Evolutionary conservation across 2,329 filamentous ascomycete species (phyloP), one percentile per base, ranked within the genome.

Genomic region (Exserohilum rostratum): DNA sequence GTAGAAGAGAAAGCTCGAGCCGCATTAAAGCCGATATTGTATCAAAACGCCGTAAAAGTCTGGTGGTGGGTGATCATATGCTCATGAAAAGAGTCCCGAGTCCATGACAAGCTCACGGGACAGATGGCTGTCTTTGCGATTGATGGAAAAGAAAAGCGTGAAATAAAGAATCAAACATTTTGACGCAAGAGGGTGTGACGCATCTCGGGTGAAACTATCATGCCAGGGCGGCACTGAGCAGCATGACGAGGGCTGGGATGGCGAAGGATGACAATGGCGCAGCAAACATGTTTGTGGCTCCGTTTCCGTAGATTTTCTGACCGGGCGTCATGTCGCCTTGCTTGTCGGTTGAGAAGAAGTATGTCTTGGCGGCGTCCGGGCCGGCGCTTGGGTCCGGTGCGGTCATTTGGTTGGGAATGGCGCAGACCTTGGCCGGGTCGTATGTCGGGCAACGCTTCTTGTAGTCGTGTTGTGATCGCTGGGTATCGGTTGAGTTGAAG

Each of bases 401-500:
- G 1, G 57, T 53, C 27, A 57, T 70, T 53, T 74, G 73, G 29
- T 63, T 61, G 2, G 72, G 73, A 27, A 76, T 75, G 6, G 64
- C 45, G 61, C 74, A 76, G 2, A 72, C 68, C 39, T 70, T 70
- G 3, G 57, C 43, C 1, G 65, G 50, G 33, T 73, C 67, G 40
- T 58, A 70, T 3, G 29, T 66, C 2, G 68, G 60, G 53, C 74
- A 76, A 12, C 70, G 68, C 33, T 69, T 57, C 46, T 57, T 65
- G 62, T 75, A 73, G 6, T 45, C 66, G 29, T 71, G 62, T 50
- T 68, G 64, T 29, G 65, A 64, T 20, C 66, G 65, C 9, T 62
- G 62, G 0, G 61, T 57, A 27, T 72, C 62, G 18, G 87, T 87
- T 13, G 87, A 87, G 78, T 93, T 93, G 78, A 92, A 93, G 73